Base-by-base conservation (phyloP, 2,329 filamentous ascomycete species). In the Aspergillus fumigatiaffinis region DNA sequence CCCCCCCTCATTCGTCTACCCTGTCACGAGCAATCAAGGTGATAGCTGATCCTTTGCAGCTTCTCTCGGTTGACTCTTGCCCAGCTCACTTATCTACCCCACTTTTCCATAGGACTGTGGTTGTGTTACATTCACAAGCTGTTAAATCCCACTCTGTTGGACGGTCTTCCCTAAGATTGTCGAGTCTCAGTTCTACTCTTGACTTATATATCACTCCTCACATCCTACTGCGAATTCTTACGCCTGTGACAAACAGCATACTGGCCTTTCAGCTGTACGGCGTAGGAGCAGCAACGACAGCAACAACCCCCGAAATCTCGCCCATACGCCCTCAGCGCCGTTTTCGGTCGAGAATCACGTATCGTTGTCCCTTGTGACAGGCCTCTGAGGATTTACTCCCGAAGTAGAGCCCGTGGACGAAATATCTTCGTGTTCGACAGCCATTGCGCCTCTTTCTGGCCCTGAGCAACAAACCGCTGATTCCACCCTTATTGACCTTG, bases 131-230 rank as follows among this genome's bases (percentile, higher is more conserved):
- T 38, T 38, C 5, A 17, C 32, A 38, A 38, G 32, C 32, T 17
- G 32, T n/a, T 14, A 17, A 17, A 38, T 38, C 14, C 14, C 32
- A 38, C 14, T 7, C 32, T 17, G 32, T 38, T 14, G 17, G 32
- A 38, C 32, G 32, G 14, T 38, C 14, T 38, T 38, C 14, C 17
- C 44, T 20, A 9, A 28, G 35, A 14, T 32, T 47, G n/a, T 14
- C 44, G 14, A 25, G 21, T 17, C 42, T 46, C 42, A 46, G 42
- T 46, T 46, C 29, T 56, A 44, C 51, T 38, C 48, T 52, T 58
- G 32, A 48, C 60, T 35, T 58, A 58, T 50, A 59, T 54, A 60
- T 52, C 52, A 60, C 58, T 54, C 52, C 54, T 57, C 57, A 51
- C 53, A 42, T 51, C 23, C 50, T 59, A 51, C 56, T 53, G 21